Percentiles rank a stretch among this genome's conserved stretches.
Evolutionary conservation across 176 grass and related monocot genomes (phyloP).

Genomic region (Zoysia pacifica): DNA sequence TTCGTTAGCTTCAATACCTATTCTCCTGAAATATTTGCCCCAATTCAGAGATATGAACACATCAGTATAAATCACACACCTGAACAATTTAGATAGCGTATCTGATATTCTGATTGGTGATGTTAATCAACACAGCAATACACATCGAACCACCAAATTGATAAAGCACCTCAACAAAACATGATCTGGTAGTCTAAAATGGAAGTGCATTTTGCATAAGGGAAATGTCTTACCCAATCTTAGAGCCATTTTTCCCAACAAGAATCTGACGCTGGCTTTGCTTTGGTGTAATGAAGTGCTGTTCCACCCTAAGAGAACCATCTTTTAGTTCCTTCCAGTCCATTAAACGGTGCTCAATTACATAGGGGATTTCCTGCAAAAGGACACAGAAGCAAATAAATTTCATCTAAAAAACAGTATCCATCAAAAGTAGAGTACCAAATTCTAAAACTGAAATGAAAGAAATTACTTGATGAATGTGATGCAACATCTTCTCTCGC

Average conservation of each 20-base stretch:
- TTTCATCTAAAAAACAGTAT: background rate
- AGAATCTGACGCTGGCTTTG: conserved; percentile 92
- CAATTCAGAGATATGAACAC: background rate
- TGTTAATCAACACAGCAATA: background rate
- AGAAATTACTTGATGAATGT: conserved; percentile 85
- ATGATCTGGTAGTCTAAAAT: background rate
- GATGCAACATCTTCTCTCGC: conserved; percentile 88
- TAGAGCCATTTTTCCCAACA: conserved; percentile 98
- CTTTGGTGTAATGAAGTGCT: conserved; percentile 92
- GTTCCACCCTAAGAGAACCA: conserved; percentile 94
- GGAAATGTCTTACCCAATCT: conserved; percentile 80
- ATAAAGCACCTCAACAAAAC: background rate
- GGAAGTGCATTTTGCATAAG: background rate
- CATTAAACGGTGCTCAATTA: conserved; percentile 92
- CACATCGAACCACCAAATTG: conserved; percentile 2
- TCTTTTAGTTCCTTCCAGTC: conserved; percentile 94
- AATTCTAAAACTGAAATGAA: conserved; percentile 11
- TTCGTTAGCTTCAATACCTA: conserved; percentile 94
- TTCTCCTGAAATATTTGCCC: conserved; percentile 67
- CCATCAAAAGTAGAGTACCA: conserved; percentile 19
- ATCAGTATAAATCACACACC: background rate
- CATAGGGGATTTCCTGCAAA: conserved; percentile 90
- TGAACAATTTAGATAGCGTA: background rate
- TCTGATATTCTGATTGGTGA: background rate
- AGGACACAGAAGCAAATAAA: conserved; percentile 35